Conservation (phyloP, 495 filamentous ascomycete genomes). For the Penicillium egyptiacum region DNA sequence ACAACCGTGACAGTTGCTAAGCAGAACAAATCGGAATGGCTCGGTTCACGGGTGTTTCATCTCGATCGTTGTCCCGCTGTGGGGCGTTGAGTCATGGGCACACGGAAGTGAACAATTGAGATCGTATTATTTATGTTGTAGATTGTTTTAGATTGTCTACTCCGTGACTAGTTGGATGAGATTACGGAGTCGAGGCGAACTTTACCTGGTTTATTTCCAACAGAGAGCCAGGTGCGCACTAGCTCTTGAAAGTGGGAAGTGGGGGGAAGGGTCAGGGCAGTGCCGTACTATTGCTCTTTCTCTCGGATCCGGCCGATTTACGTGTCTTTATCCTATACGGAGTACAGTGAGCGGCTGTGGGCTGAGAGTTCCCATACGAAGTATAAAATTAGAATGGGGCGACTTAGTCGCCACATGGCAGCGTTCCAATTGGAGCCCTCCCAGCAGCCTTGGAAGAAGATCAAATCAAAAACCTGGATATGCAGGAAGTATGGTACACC, state of each 20-base stretch:
- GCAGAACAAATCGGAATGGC: constrained; percentile 32
- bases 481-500: neutral
- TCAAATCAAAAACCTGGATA: neutral
- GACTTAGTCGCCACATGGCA: neutral
- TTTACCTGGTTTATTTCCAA: too few species aligned
- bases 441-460: neutral
- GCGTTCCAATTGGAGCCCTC: neutral
- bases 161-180: too few species aligned
- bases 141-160: too few species aligned
- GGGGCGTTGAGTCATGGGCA: constrained; percentile 14
- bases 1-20: constrained; percentile 13
- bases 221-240: too few species aligned
- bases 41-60: constrained; percentile 32
- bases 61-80: constrained; percentile 33
- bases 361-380: neutral
- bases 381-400: neutral
- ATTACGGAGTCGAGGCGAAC: neutral
- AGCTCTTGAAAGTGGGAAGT: neutral
- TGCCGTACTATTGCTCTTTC: neutral
- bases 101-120: neutral
- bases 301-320: neutral
- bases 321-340: neutral
- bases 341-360: too few species aligned
- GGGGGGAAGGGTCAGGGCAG: neutral
- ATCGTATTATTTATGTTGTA: neutral